Evolutionary conservation across 306 rosid species (phyloP).

Genomic region (Cucumis hystrix): DNA sequence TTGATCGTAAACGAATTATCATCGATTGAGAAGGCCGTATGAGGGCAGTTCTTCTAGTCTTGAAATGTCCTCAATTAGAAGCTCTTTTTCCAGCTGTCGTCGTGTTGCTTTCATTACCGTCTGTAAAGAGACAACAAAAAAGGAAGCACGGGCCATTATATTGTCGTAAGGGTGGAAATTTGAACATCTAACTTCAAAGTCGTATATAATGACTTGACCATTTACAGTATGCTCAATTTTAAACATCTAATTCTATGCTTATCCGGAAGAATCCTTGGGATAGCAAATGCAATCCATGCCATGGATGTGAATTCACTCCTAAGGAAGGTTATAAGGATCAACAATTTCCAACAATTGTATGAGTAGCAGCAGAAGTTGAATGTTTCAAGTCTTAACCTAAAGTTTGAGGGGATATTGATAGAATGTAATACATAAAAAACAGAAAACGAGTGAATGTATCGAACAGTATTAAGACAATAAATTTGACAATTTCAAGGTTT

Average conservation of each 20-base stretch:
- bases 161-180: not conserved
- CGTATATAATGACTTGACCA: not conserved
- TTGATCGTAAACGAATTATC: conserved; percentile 18
- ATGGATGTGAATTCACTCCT: not conserved
- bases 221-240: not conserved
- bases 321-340: not conserved
- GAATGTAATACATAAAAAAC: not conserved
- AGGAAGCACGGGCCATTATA: not conserved
- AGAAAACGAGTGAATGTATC: not conserved
- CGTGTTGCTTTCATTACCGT: conserved; percentile 93
- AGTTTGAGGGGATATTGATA: not conserved
- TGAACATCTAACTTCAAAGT: not conserved
- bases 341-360: not conserved
- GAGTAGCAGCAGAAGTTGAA: not conserved
- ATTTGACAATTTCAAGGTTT: conserved; percentile 1
- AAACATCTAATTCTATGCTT: not conserved
- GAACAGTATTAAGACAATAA: not conserved
- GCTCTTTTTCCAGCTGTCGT: conserved; percentile 90
- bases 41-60: conserved; percentile 85
- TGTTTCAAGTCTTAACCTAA: not conserved
- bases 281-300: not conserved
- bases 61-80: conserved; percentile 53
- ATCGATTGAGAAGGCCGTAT: conserved; percentile 60
- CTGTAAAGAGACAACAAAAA: conserved; percentile 24
- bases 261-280: not conserved